These are phyloP conservation scores for Tylopilus sp. DNA, from an alignment of 1,284 basidiomycete genomes.

Conservation along the genomic window DNA sequence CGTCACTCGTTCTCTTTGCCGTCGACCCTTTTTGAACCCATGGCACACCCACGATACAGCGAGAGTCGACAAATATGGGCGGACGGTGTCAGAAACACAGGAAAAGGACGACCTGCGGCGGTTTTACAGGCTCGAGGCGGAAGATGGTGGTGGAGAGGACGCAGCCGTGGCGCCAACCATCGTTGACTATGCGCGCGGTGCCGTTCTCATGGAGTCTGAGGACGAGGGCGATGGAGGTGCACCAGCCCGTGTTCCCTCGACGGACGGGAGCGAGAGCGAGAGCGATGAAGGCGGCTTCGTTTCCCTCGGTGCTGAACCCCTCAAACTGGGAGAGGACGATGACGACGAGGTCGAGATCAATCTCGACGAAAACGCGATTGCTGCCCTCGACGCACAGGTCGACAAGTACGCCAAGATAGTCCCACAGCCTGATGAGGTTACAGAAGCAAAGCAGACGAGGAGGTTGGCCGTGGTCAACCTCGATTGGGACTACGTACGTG, in stretches of 20 bases:
- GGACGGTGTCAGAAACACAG: constrained; percentile 64
- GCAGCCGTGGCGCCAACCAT: constrained; percentile 35
- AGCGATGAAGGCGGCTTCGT: constrained; percentile 50
- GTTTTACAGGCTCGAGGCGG: constrained; percentile 76
- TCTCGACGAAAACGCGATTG: constrained; percentile 71
- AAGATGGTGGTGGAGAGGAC: constrained; percentile 37
- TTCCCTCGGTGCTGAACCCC: constrained; percentile 45
- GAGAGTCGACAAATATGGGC: constrained; percentile 91
- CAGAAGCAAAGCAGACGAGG: constrained; percentile 51
- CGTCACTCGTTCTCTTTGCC: not conserved
- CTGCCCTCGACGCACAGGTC: constrained; percentile 73
- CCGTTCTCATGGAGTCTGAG: constrained; percentile 81
- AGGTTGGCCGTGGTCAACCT: constrained; percentile 93
- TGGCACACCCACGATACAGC: constrained; percentile 37
- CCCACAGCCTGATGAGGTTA: constrained; percentile 36
- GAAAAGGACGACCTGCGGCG: constrained; percentile 75
- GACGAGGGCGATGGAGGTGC: constrained; percentile 48
- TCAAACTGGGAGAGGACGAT: constrained; percentile 31
- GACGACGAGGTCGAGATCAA: constrained; percentile 64
- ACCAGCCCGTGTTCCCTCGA: constrained; percentile 30
- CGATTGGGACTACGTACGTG: constrained; percentile 97
- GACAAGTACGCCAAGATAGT: constrained; percentile 51
- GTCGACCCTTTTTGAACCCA: not conserved
- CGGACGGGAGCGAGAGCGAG: constrained; percentile 38
- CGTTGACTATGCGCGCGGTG: constrained; percentile 89